A percentile compares a stretch with the other conserved stretches of the same genome.
Evolutionary conservation across 768 basidiomycete species (phyloP).

Genomic region (Macrolepiota fuliginosa): DNA sequence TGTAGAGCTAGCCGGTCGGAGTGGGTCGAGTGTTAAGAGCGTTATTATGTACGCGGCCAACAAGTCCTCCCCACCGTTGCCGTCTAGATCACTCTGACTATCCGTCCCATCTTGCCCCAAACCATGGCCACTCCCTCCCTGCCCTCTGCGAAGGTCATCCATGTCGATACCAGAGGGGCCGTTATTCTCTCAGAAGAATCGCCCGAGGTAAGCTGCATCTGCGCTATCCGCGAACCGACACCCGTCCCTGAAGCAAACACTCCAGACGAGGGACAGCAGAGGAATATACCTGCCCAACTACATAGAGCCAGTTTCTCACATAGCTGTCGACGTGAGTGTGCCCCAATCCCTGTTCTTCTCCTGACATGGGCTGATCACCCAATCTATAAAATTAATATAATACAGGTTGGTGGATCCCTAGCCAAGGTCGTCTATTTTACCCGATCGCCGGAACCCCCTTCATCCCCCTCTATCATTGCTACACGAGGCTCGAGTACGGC

Average conservation of each 20-base stretch:
- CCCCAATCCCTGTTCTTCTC: background rate
- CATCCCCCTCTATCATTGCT: slow-evolving; percentile 67
- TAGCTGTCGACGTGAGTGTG: slow-evolving; percentile 89
- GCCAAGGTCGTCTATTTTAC: slow-evolving; percentile 99
- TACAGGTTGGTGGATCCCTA: slow-evolving; percentile 91
- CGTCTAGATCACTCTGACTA: slow-evolving; percentile 9
- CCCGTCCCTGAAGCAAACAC: slow-evolving; percentile 10
- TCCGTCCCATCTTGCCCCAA: slow-evolving; percentile 14
- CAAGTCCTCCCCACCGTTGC: background rate
- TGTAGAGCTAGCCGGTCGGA: slow-evolving; percentile 12
- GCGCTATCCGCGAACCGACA: slow-evolving; percentile 10
- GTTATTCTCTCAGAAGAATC: slow-evolving; percentile 93
- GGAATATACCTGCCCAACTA: slow-evolving; percentile 98
- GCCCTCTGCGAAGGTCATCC: slow-evolving; percentile 83
- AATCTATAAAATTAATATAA: slow-evolving; percentile 12
- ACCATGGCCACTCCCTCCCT: slow-evolving; percentile 57
- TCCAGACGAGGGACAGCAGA: slow-evolving; percentile 86
- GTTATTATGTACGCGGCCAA: slow-evolving; percentile 9
- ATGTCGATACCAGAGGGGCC: slow-evolving; percentile 93
- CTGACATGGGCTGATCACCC: slow-evolving; percentile 1
- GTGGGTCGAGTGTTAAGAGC: background rate
- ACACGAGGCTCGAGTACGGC: slow-evolving; percentile 54
- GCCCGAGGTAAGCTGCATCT: slow-evolving; percentile 64
- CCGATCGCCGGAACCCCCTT: slow-evolving; percentile 83
- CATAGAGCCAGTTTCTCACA: slow-evolving; percentile 96